phyloP scores from a whole-genome alignment of 176 grass and related monocot genomes.

The Zizania latifolia region DNA sequence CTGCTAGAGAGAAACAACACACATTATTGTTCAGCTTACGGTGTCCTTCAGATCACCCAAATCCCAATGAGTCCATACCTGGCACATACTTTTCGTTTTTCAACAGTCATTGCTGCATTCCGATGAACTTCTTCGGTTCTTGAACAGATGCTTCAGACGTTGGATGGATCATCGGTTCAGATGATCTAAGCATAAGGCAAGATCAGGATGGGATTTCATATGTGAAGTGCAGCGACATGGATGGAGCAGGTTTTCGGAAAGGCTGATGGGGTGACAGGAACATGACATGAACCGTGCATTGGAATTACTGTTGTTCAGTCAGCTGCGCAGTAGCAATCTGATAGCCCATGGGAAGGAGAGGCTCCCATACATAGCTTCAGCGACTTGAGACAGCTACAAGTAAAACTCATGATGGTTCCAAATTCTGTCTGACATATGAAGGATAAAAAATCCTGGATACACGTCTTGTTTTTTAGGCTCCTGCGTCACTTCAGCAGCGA shows the following conservation, averaged over 20 bases:
- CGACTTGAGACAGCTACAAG: background rate
- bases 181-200: background rate
- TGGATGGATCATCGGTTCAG: slow-evolving; percentile 9
- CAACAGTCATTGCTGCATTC: background rate
- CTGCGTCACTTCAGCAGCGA: background rate
- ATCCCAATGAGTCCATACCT: background rate
- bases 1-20: background rate
- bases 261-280: background rate
- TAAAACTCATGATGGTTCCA: background rate
- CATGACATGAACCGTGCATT: background rate
- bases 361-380: background rate
- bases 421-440: background rate
- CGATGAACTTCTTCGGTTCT: background rate
- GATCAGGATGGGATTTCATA: slow-evolving; percentile 24
- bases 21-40: too few relatives aligned
- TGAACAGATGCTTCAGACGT: slow-evolving; percentile 3
- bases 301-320: background rate
- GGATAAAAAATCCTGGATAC: background rate
- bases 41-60: too few relatives aligned
- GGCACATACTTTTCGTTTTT: background rate
- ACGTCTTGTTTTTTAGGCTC: background rate
- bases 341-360: background rate
- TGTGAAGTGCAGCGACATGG: slow-evolving; percentile 6
- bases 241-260: background rate
- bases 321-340: background rate